phyloP scores from a whole-genome alignment of 164 flowering plant genomes.

The Tinospora cordifolia region DNA sequence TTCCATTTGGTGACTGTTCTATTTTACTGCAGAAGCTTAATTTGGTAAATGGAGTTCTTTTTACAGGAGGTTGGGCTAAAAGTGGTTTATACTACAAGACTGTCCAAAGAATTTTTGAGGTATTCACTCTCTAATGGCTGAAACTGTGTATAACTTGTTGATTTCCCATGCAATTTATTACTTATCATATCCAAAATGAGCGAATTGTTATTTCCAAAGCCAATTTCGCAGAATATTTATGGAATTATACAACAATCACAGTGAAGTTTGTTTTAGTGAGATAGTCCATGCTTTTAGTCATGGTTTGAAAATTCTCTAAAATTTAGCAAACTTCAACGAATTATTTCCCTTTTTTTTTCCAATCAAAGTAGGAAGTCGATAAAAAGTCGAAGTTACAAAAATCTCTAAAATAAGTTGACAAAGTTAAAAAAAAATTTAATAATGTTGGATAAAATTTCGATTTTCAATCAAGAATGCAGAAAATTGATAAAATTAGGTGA shows the following conservation, averaged over 20 bases:
- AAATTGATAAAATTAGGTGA: too few relatives aligned
- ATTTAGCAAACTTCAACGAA: too few relatives aligned
- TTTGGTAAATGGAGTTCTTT: slow-evolving; percentile 85
- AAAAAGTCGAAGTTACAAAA: too few relatives aligned
- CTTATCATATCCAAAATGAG: background rate
- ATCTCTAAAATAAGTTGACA: too few relatives aligned
- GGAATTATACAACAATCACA: background rate
- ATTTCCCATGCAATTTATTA: background rate
- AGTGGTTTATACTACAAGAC: slow-evolving; percentile 61
- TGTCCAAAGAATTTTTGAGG: slow-evolving; percentile 62
- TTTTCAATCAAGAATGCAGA: too few relatives aligned
- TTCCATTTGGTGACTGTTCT: slow-evolving; percentile 1
- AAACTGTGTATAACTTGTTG: background rate
- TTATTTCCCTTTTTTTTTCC: too few relatives aligned
- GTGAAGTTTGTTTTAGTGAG: too few relatives aligned
- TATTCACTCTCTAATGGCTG: slow-evolving; percentile 12
- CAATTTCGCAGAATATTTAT: background rate
- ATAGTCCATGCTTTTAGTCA: too few relatives aligned
- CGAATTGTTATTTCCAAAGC: background rate
- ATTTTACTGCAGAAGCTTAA: slow-evolving; percentile 70
- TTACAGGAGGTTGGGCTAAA: slow-evolving; percentile 96
- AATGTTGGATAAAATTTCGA: too few relatives aligned
- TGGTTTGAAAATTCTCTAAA: too few relatives aligned
- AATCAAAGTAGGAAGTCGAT: too few relatives aligned
- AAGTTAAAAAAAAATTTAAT: too few relatives aligned